These are phyloP conservation scores for Chamaenerion angustifolium DNA, from an alignment of 345 rosid species.

Conservation along the genomic window DNA sequence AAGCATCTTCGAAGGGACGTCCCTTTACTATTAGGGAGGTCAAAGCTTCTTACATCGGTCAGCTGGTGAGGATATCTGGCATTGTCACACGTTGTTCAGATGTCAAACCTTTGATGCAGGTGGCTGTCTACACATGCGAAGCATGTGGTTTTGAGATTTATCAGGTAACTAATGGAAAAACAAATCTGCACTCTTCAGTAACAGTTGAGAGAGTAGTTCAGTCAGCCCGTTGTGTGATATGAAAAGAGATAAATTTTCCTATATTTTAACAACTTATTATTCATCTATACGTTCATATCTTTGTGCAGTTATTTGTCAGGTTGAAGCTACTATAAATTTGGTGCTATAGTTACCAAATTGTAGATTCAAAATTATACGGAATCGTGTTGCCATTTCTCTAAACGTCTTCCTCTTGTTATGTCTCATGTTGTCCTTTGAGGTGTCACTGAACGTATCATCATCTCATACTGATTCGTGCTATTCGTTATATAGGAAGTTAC, in stretches of 20 bases:
- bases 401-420: background rate
- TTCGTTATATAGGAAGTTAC: conserved; percentile 61
- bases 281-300: too few relatives aligned
- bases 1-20: conserved; percentile 67
- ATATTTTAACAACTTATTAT: too few relatives aligned
- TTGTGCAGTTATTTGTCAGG: too few relatives aligned
- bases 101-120: conserved; percentile 96
- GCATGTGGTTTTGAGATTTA: conserved; percentile 93
- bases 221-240: too few relatives aligned
- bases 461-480: conserved; percentile 3
- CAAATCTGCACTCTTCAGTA: background rate
- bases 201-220: too few relatives aligned
- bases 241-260: too few relatives aligned
- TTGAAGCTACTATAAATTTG: too few relatives aligned
- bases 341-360: too few relatives aligned
- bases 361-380: too few relatives aligned
- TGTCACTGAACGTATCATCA: background rate
- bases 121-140: conserved; percentile 96
- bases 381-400: too few relatives aligned
- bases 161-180: conserved; percentile 34
- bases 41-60: conserved; percentile 85
- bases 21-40: conserved; percentile 86
- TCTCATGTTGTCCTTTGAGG: background rate
- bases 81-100: conserved; percentile 96
- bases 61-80: conserved; percentile 81